phyloP scores from a whole-genome alignment of 176 grass and related monocot species.

The Hordeum marinum region DNA sequence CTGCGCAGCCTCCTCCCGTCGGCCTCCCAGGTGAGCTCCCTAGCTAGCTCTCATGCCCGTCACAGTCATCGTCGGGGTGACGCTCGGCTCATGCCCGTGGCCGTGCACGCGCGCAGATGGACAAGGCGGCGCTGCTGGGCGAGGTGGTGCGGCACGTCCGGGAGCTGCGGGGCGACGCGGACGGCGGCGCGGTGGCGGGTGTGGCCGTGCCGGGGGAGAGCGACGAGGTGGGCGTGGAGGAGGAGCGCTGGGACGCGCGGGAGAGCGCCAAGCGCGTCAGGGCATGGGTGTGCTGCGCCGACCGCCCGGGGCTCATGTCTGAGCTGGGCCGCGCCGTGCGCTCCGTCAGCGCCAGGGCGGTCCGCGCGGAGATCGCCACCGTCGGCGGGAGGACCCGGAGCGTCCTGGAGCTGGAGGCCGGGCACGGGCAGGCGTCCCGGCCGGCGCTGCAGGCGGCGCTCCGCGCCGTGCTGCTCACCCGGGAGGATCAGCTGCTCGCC shows the following conservation, averaged over 20 bases:
- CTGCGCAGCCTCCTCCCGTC: constrained; percentile 79
- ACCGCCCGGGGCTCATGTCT: constrained; percentile 78
- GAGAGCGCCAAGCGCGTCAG: constrained; percentile 32
- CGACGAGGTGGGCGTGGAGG: constrained; percentile 73
- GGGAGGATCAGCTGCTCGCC: constrained; percentile 40
- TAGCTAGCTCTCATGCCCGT: background rate
- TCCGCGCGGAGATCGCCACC: constrained; percentile 81
- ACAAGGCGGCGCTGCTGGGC: constrained; percentile 90
- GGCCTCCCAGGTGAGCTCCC: constrained; percentile 56
- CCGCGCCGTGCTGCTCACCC: constrained; percentile 59
- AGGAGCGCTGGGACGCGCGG: constrained; percentile 21
- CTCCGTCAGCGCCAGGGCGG: constrained; percentile 67
- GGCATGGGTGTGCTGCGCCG: constrained; percentile 84
- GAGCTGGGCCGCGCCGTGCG: constrained; percentile 72
- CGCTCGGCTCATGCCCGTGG: background rate
- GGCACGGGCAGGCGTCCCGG: constrained; percentile 10
- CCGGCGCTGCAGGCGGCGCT: constrained; percentile 66
- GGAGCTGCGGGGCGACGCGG: constrained; percentile 63
- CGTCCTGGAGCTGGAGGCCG: constrained; percentile 67
- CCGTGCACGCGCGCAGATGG: constrained; percentile 51
- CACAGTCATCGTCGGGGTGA: background rate
- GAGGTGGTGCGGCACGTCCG: constrained; percentile 91
- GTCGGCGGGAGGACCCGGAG: constrained; percentile 72
- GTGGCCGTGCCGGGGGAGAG: constrained; percentile 56
- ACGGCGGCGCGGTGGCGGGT: constrained; percentile 37